Percentiles rank a stretch among this genome's conserved stretches.
Conservation (phyloP, 2,329 filamentous ascomycete species). For the Zalaria obscura region DNA sequence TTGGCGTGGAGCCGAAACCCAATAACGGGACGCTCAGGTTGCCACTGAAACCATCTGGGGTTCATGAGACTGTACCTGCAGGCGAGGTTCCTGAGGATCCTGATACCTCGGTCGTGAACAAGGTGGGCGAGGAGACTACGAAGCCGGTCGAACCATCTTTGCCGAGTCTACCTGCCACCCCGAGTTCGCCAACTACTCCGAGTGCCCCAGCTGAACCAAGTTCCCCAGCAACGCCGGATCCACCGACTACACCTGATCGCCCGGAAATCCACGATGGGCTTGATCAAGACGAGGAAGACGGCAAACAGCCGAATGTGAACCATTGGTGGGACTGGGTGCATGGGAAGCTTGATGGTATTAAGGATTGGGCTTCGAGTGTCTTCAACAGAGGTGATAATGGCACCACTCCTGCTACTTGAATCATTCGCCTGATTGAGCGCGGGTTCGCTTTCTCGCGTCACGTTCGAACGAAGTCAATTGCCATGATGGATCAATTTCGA, state of each 20-base stretch:
- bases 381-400: conserved; percentile 6
- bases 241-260: not conserved
- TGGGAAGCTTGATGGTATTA: conserved; percentile 15
- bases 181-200: not conserved
- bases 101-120: not conserved
- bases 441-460: too few species aligned
- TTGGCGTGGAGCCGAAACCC: conserved; percentile 56
- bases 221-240: not conserved
- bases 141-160: not conserved
- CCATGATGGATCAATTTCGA: too few species aligned
- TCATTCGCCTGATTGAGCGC: too few species aligned
- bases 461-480: too few species aligned
- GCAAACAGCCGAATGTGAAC: conserved; percentile 7
- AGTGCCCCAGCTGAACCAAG: not conserved
- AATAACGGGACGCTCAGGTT: conserved; percentile 82
- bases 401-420: not conserved
- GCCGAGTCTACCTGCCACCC: not conserved
- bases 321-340: conserved; percentile 18
- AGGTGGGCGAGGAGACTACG: conserved; percentile 4
- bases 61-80: conserved; percentile 30
- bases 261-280: conserved; percentile 6
- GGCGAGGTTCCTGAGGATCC: conserved; percentile 10
- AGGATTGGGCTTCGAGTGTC: conserved; percentile 16
- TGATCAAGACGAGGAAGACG: conserved; percentile 7
- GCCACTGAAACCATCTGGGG: conserved; percentile 48